Base-by-base conservation (phyloP, 192 early-diverging fungal species). In the Thamnidium elegans region DNA sequence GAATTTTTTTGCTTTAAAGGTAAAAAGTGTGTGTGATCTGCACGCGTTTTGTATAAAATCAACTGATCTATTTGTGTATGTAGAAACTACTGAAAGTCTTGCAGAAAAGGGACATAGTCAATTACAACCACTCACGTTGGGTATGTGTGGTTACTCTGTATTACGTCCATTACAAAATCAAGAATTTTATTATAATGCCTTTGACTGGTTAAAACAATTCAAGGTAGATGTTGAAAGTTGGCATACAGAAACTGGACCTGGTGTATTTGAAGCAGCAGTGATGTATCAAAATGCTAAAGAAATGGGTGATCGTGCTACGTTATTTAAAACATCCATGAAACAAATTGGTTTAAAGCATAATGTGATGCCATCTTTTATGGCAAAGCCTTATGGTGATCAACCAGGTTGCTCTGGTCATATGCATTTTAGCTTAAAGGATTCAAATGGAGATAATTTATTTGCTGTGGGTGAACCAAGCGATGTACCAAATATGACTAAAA, bases 221-320 rank as follows among this genome's bases (percentile, higher is more conserved):
- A 77, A 76, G 1, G 76, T 92, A 19, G 82, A 85, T 26, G 71
- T 93, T 6, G 92, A 93, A 71, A 81, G 87, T 45, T 84, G 84
- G 52, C 92, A 93, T 59, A 92, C 92, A 3, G 92, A 93, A 62
- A 92, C 92, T 39, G 88, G 90, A 9, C 90, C 92, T 5, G 92
- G 92, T 19, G 90, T 92, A 3, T 91, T 82, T 67, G 92, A 93
- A 68, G 92, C 87, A 2, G 92, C 92, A 0, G 55, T 93, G 8
- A 58, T 76, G 19, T 92, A 93, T 74, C 58, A 73, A 11, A 77
- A 72, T 21, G 85, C 88, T 0, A 64, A 83, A 30, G 71, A 85
- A 45, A 74, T 86, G 59, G 86, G 83, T 13, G 92, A 93, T 71
- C 77, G 80, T 46, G 92, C 92, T 7, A 82, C 85, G 7, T 73